These are phyloP conservation scores for Suillus subaureus DNA, from an alignment of 768 basidiomycete genomes.

Conservation along the genomic window DNA sequence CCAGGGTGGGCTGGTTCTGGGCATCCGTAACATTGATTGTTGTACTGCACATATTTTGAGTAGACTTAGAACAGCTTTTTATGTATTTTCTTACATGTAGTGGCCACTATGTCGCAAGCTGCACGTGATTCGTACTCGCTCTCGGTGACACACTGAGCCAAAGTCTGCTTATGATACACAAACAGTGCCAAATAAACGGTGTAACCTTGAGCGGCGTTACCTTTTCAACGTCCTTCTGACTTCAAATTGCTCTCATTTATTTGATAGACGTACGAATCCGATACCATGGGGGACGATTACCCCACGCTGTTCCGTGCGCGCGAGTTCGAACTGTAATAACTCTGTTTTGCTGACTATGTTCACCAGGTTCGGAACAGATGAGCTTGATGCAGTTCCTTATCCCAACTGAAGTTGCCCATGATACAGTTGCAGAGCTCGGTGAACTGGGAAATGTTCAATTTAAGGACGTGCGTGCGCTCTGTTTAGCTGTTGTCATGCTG, in stretches of 20 bases:
- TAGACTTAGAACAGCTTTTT: not conserved
- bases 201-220: not conserved
- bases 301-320: conserved; percentile 78
- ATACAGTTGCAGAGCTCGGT: conserved; percentile 93
- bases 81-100: not conserved
- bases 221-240: not conserved
- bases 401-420: conserved; percentile 96
- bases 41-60: not conserved
- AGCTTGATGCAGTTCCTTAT: conserved; percentile 97
- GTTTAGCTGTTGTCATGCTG: conserved; percentile 10
- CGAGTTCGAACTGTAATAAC: not conserved
- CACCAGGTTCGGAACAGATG: conserved; percentile 93
- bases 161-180: not conserved
- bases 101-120: no score
- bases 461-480: conserved; percentile 78
- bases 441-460: conserved; percentile 96
- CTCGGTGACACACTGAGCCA: no score
- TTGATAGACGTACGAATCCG: not conserved
- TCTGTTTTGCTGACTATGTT: conserved; percentile 14
- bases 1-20: conserved; percentile 1
- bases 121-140: no score
- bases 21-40: not conserved
- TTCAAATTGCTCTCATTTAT: not conserved
- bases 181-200: not conserved
- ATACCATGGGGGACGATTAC: conserved; percentile 73